These are phyloP conservation scores for Rugosomyces carneus DNA, from an alignment of 1,284 basidiomycete species.

Conservation along the genomic window DNA sequence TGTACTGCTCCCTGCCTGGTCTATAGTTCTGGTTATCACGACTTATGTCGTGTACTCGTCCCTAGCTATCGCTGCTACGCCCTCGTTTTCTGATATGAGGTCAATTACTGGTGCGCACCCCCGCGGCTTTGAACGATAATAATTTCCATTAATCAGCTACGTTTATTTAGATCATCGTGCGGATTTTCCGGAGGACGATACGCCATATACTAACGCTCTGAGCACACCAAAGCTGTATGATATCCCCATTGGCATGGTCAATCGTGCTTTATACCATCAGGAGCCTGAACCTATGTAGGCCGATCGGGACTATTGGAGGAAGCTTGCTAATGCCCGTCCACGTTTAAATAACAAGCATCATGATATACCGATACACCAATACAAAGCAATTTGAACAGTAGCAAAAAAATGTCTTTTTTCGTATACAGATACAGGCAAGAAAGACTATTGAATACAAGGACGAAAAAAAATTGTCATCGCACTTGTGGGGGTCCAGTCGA, in stretches of 20 bases:
- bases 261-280: slow-evolving; percentile 53
- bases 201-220: slow-evolving; percentile 42
- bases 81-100: slow-evolving; percentile 58
- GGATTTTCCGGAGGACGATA: slow-evolving; percentile 24
- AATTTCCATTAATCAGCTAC: background rate
- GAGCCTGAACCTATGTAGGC: background rate
- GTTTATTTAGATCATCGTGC: slow-evolving; percentile 12
- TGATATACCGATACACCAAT: no score
- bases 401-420: no score
- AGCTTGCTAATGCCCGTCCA: no score
- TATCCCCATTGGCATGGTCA: slow-evolving; percentile 77
- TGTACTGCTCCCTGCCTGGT: slow-evolving; percentile 76
- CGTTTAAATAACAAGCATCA: no score
- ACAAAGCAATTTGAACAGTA: no score
- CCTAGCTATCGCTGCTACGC: slow-evolving; percentile 67
- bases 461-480: no score
- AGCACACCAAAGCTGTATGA: slow-evolving; percentile 64
- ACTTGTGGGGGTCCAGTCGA: no score
- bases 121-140: background rate
- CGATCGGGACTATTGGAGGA: no score
- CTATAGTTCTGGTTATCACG: slow-evolving; percentile 65
- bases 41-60: slow-evolving; percentile 78
- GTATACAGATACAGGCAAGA: no score
- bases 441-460: no score
- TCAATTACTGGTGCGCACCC: slow-evolving; percentile 55